phyloP scores from a whole-genome alignment of 768 basidiomycete genomes.

The Mycena capillaripes region DNA sequence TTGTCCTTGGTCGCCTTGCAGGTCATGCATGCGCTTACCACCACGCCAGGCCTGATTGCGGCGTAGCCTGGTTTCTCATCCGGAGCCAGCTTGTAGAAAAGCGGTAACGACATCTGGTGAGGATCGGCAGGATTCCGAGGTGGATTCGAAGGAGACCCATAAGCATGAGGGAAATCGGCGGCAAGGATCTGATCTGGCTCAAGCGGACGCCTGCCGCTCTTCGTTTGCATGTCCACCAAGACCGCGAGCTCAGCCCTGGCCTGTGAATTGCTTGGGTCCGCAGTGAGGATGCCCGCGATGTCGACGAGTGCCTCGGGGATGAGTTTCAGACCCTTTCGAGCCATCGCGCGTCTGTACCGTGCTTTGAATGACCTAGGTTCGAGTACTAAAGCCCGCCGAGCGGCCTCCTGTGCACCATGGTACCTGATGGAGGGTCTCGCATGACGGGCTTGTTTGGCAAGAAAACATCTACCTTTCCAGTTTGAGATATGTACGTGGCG shows the following conservation, averaged over 20 bases:
- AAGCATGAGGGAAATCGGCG: constrained; percentile 10
- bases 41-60: constrained; percentile 1
- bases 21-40: constrained; percentile 13
- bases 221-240: not conserved
- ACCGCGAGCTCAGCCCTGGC: not conserved
- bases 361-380: constrained; percentile 13
- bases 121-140: not conserved
- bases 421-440: not conserved
- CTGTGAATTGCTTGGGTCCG: constrained; percentile 7
- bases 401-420: constrained; percentile 5
- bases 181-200: not conserved
- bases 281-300: not conserved
- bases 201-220: not conserved
- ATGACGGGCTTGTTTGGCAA: no score
- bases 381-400: not conserved
- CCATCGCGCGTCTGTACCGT: constrained; percentile 20
- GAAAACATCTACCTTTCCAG: not conserved
- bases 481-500: constrained; percentile 5
- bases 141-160: constrained; percentile 14
- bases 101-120: constrained; percentile 1
- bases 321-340: constrained; percentile 10
- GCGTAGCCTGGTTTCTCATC: not conserved
- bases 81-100: not conserved
- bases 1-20: constrained; percentile 4
- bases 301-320: constrained; percentile 12